Percentiles rank a stretch among this genome's conserved stretches.
These are phyloP conservation scores for Penicillium psychrofluorescens DNA, from an alignment of 495 filamentous ascomycete species.

Conservation along the genomic window DNA sequence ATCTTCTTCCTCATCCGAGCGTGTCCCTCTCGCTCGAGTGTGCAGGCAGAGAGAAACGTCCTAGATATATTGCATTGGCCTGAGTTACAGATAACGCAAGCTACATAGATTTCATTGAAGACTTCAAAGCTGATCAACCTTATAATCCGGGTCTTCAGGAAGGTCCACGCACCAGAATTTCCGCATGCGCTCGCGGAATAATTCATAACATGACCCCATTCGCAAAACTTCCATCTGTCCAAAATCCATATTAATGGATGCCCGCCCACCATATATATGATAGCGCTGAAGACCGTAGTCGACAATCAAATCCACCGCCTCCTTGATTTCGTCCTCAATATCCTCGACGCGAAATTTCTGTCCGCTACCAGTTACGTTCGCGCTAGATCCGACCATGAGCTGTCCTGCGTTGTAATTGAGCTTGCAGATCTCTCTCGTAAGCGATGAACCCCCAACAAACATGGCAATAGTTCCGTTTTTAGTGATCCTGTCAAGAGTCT, in stretches of 20 bases:
- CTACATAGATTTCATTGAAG: too few species aligned
- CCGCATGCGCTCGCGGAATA: slow-evolving; percentile 13
- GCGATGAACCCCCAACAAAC: slow-evolving; percentile 6
- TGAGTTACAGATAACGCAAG: too few species aligned
- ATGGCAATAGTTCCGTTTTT: slow-evolving; percentile 18
- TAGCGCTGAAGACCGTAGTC: slow-evolving; percentile 25
- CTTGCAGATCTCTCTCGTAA: slow-evolving; percentile 13
- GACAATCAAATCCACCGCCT: slow-evolving; percentile 19
- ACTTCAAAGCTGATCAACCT: too few species aligned
- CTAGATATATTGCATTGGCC: too few species aligned
- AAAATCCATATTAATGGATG: slow-evolving; percentile 11
- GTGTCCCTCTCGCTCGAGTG: too few species aligned
- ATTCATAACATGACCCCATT: slow-evolving; percentile 18
- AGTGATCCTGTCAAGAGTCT: slow-evolving; percentile 6
- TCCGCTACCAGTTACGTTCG: slow-evolving; percentile 21
- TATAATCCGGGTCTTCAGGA: slow-evolving; percentile 1
- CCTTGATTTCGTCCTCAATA: slow-evolving; percentile 17
- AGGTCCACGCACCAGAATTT: slow-evolving; percentile 6
- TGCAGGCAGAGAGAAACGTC: too few species aligned
- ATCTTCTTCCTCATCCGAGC: too few species aligned
- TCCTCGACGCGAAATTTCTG: slow-evolving; percentile 23
- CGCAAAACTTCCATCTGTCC: slow-evolving; percentile 17
- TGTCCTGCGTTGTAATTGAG: slow-evolving; percentile 10
- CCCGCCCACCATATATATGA: slow-evolving; percentile 16
- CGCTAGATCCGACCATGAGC: slow-evolving; percentile 17